Evolutionary conservation across 495 filamentous ascomycete species (phyloP).

Genomic region (Immersiella caudata): DNA sequence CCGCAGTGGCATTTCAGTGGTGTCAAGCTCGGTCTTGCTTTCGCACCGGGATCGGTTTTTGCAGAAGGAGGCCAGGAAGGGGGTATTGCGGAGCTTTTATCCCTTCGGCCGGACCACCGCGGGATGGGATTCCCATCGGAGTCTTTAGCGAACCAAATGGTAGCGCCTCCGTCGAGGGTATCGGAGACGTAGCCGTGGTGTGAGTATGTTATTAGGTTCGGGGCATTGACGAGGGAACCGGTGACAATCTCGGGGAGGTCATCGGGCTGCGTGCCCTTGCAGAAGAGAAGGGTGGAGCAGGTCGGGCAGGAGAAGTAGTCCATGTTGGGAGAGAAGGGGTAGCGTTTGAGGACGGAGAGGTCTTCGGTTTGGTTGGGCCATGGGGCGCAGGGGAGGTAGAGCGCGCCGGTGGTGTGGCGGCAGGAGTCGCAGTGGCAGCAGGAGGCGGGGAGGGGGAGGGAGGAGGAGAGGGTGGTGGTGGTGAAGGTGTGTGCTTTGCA

Average conservation of each 20-base stretch:
- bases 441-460: background rate
- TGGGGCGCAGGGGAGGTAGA: background rate
- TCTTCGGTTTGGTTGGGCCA: conserved; percentile 3
- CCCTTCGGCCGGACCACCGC: background rate
- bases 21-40: background rate
- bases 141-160: background rate
- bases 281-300: conserved; percentile 6
- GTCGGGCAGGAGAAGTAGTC: conserved; percentile 10
- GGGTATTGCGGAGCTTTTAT: background rate
- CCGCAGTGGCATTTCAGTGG: conserved; percentile 3
- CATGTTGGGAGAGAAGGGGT: conserved; percentile 4
- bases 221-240: background rate
- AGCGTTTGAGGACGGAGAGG: background rate
- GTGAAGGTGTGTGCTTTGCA: conserved; percentile 7
- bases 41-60: background rate
- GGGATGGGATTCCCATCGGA: background rate
- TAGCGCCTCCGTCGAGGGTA: conserved; percentile 5
- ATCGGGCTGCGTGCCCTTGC: background rate
- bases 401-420: conserved; percentile 6
- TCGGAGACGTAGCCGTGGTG: background rate
- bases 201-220: background rate
- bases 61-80: background rate
- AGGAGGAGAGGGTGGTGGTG: background rate
- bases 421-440: conserved; percentile 15
- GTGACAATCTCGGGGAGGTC: background rate